These are phyloP conservation scores for Clonostachys rosea DNA, from an alignment of 2,329 filamentous ascomycete genomes.

Conservation along the genomic window DNA sequence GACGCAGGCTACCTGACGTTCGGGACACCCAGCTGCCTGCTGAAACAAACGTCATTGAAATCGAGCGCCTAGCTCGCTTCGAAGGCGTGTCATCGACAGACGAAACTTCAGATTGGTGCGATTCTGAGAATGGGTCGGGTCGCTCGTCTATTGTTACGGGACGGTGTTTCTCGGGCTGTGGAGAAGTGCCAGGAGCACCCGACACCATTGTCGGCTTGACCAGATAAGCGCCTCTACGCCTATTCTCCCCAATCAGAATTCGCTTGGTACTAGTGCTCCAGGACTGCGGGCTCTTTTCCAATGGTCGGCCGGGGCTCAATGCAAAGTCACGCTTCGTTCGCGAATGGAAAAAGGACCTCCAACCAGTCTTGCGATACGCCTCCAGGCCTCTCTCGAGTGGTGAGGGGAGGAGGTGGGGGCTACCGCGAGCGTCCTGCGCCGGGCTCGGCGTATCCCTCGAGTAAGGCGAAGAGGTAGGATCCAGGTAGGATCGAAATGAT, in stretches of 20 bases:
- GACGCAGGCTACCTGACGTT: conserved; percentile 49
- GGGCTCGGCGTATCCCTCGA: conserved; percentile 7
- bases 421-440: neutral
- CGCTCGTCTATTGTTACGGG: conserved; percentile 5
- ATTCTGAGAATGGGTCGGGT: conserved; percentile 18
- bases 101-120: neutral
- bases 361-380: conserved; percentile 17
- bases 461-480: conserved; percentile 2
- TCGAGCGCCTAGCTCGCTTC: conserved; percentile 43
- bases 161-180: conserved; percentile 6
- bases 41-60: conserved; percentile 56
- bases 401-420: conserved; percentile 18
- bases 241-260: conserved; percentile 12
- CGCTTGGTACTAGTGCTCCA: conserved; percentile 16
- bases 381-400: conserved; percentile 11
- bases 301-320: conserved; percentile 9
- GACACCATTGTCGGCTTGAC: conserved; percentile 30
- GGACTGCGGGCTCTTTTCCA: conserved; percentile 13
- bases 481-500: conserved; percentile 21
- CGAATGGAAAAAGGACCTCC: conserved; percentile 56
- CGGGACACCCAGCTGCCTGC: conserved; percentile 52
- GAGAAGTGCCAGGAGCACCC: conserved; percentile 10
- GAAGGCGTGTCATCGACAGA: conserved; percentile 26
- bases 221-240: conserved; percentile 16
- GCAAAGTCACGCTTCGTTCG: conserved; percentile 13